Evolutionary conservation across 371 early-diverging fungal species (phyloP).

Genomic region (Thermomucor indicae-seudaticae): DNA sequence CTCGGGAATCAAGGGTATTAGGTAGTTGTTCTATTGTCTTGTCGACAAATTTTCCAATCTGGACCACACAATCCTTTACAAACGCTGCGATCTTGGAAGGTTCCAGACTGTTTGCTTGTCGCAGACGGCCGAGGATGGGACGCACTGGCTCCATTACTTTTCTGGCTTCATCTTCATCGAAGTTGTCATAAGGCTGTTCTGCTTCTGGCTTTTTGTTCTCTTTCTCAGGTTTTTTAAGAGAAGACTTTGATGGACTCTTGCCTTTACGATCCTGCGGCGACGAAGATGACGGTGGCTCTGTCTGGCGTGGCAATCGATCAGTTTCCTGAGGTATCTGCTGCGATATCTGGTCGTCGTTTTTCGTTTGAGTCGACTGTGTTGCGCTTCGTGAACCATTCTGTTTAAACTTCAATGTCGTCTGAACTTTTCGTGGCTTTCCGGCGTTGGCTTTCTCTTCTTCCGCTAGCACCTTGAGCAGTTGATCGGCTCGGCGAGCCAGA

Average conservation of each 20-base stretch:
- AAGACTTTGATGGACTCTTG: not conserved
- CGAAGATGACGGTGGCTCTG: too few relatives aligned
- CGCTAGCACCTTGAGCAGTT: conserved; percentile 77
- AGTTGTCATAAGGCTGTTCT: conserved; percentile 37
- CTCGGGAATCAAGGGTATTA: conserved; percentile 1
- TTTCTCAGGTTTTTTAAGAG: conserved; percentile 7
- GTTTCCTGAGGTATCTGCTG: not conserved
- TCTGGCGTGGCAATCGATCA: not conserved
- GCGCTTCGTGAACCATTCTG: too few relatives aligned
- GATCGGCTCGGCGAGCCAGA: conserved; percentile 86
- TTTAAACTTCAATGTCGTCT: conserved; percentile 6
- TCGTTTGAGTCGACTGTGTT: not conserved
- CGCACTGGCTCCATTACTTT: conserved; percentile 54
- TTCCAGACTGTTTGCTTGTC: conserved; percentile 43
- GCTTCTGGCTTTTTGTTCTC: conserved; percentile 31
- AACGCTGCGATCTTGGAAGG: conserved; percentile 49
- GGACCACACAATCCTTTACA: conserved; percentile 52
- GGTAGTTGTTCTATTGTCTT: conserved; percentile 22
- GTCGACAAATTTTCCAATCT: conserved; percentile 62
- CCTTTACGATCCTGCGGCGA: not conserved
- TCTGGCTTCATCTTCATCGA: conserved; percentile 54
- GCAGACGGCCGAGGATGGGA: conserved; percentile 42
- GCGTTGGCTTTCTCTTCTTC: conserved; percentile 35
- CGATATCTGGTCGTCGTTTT: not conserved
- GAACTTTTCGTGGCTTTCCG: not conserved